phyloP scores from a whole-genome alignment of 2,329 filamentous ascomycete genomes.

The Arachnopeziza araneosa region DNA sequence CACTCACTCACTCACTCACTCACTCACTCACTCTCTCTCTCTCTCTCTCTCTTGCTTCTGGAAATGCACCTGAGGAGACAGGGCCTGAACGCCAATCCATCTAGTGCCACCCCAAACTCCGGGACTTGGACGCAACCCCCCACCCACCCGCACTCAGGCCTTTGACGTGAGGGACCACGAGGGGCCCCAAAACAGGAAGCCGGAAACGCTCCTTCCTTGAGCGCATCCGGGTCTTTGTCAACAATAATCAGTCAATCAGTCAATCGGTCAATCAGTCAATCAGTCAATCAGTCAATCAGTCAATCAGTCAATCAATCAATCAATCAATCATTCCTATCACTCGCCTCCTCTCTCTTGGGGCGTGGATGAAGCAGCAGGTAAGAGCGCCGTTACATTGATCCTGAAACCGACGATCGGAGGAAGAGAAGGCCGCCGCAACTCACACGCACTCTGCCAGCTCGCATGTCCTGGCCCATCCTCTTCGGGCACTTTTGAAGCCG shows the following conservation, averaged over 20 bases:
- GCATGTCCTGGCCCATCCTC: too few species aligned
- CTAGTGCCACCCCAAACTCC: not conserved
- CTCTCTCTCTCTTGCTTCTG: constrained; percentile 2
- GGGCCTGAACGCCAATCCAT: constrained; percentile 1
- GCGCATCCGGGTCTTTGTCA: not conserved
- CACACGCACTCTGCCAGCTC: too few species aligned
- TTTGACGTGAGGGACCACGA: not conserved
- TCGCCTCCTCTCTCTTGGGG: too few species aligned
- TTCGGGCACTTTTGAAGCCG: not conserved
- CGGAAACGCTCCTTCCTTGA: not conserved
- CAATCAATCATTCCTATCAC: not conserved
- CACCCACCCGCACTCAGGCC: constrained; percentile 6
- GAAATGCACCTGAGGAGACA: constrained; percentile 8
- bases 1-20: too few species aligned
- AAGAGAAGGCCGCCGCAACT: too few species aligned
- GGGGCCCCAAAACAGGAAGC: not conserved
- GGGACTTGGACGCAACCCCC: not conserved
- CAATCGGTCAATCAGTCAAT: too few species aligned
- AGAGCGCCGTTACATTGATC: not conserved
- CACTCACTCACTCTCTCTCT: too few species aligned
- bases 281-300: too few species aligned
- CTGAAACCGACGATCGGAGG: not conserved
- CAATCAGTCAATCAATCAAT: too few species aligned
- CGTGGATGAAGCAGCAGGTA: too few species aligned
- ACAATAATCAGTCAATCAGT: too few species aligned